Evolutionary conservation across 2,329 filamentous ascomycete species (phyloP).

Genomic region (Colletotrichum gloeosporioides): DNA sequence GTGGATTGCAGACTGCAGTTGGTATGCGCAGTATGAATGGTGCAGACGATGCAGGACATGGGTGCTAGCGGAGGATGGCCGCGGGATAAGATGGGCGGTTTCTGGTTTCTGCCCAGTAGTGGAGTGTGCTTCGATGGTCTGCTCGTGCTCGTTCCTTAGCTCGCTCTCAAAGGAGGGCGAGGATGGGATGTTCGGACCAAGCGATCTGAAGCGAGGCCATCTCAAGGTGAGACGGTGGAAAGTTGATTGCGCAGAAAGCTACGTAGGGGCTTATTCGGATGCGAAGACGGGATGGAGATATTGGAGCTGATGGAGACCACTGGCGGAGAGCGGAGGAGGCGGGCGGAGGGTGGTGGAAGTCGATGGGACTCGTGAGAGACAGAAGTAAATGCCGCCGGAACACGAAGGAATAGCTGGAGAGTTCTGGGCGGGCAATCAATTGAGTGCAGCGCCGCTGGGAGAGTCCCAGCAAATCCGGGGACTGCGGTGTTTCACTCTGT

Average conservation of each 20-base stretch:
- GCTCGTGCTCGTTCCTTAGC: neutral
- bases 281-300: neutral
- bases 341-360: neutral
- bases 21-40: neutral
- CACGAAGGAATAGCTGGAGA: neutral
- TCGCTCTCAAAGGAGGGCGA: neutral
- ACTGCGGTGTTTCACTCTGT: conserved; percentile 5
- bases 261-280: neutral
- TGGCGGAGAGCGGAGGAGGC: neutral
- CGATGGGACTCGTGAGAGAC: neutral
- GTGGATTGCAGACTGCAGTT: neutral
- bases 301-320: neutral
- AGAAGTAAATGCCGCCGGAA: neutral
- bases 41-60: neutral
- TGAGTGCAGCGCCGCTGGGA: neutral
- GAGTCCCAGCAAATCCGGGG: neutral
- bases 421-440: neutral
- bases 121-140: neutral
- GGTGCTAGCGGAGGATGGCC: neutral
- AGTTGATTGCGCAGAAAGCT: neutral
- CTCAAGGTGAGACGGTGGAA: neutral
- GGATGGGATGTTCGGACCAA: conserved; percentile 7
- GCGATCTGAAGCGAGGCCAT: neutral
- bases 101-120: neutral
- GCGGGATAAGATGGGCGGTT: neutral